Evolutionary conservation across 345 rosid species (phyloP).

Genomic region (Noccaea bulbosa): DNA sequence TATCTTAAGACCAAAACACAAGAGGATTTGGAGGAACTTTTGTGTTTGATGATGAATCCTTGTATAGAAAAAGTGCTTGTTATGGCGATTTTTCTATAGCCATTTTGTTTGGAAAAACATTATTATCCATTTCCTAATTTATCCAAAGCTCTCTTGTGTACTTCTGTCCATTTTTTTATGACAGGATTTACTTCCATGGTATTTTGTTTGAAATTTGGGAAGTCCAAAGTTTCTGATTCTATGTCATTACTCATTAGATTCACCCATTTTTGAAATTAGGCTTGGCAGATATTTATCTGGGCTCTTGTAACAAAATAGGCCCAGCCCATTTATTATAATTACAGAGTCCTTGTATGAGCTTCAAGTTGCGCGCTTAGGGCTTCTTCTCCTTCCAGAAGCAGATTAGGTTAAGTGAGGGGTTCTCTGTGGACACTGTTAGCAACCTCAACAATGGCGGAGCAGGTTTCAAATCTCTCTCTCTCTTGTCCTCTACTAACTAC

Average conservation of each 20-base stretch:
- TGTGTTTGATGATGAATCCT: conserved; percentile 39
- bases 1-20: neutral
- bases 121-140: neutral
- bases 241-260: no score
- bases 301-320: neutral
- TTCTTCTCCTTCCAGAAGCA: neutral
- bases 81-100: conserved; percentile 14
- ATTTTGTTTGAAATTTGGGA: no score
- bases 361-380: conserved; percentile 9
- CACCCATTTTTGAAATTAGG: no score
- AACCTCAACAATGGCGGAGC: conserved; percentile 38
- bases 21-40: conserved; percentile 27
- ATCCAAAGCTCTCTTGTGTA: neutral
- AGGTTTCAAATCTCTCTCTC: conserved; percentile 18
- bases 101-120: conserved; percentile 21
- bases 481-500: neutral
- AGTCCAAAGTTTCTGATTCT: no score
- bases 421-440: conserved; percentile 17
- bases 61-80: conserved; percentile 7
- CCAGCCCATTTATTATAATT: conserved; percentile 1
- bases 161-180: no score
- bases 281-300: neutral
- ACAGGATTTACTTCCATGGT: neutral
- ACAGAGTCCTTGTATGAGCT: neutral
- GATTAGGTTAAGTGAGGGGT: neutral